phyloP scores from a whole-genome alignment of 805 yeast genomes.

The Sungouiella thailandica region DNA sequence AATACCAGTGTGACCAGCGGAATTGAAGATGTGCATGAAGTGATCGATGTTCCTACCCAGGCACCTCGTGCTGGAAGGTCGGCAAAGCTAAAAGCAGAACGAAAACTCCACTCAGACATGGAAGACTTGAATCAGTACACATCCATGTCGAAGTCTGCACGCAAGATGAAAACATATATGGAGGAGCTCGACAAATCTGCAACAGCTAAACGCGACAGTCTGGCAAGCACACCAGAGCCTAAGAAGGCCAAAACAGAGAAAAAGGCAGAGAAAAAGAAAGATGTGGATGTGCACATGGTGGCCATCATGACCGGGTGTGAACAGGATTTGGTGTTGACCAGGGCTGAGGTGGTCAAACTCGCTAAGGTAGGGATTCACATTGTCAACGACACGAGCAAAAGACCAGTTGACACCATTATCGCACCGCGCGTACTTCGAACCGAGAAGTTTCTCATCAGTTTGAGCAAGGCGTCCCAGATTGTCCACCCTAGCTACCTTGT shows the following conservation, averaged over 20 bases:
- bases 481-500: conserved; percentile 47
- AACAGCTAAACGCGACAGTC: conserved; percentile 4
- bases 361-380: conserved; percentile 55
- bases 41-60: conserved; percentile 3
- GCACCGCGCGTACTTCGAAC: conserved; percentile 85
- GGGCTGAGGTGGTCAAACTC: conserved; percentile 40
- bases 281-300: conserved; percentile 33
- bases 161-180: conserved; percentile 35
- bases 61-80: conserved; percentile 32
- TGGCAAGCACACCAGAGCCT: neutral
- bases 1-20: neutral
- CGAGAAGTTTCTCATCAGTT: conserved; percentile 73
- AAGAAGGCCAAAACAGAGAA: conserved; percentile 10
- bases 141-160: conserved; percentile 40
- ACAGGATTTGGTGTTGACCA: conserved; percentile 31
- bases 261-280: conserved; percentile 10
- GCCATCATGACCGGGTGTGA: conserved; percentile 69
- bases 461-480: conserved; percentile 52
- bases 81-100: conserved; percentile 65
- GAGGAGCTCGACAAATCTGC: conserved; percentile 24
- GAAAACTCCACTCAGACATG: conserved; percentile 63
- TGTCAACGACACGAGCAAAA: conserved; percentile 37
- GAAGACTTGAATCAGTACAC: conserved; percentile 62
- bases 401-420: conserved; percentile 45
- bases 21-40: conserved; percentile 5